Evolutionary conservation across 306 rosid genomes (phyloP).

Genomic region (Malus orientalis): DNA sequence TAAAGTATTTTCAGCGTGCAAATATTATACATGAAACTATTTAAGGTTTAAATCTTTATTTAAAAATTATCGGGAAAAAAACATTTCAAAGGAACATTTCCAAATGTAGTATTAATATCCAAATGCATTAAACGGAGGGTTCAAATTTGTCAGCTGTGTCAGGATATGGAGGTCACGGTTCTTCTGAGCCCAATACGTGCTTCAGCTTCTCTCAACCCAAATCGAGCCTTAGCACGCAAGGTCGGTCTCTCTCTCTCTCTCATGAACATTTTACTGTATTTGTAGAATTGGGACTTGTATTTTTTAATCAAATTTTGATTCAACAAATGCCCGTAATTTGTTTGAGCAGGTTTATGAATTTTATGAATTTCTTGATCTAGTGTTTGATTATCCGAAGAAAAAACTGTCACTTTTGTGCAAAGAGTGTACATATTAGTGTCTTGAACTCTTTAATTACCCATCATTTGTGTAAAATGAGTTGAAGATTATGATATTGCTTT

Average conservation of each 20-base stretch:
- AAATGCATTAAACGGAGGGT: background rate
- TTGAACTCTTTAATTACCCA: background rate
- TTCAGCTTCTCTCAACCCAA: background rate
- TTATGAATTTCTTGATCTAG: background rate
- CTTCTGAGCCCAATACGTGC: background rate
- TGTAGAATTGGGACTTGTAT: background rate
- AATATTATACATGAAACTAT: too few relatives aligned
- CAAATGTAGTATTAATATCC: too few relatives aligned
- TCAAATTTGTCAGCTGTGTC: background rate
- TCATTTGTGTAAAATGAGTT: background rate
- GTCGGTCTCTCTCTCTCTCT: background rate
- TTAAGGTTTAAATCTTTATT: too few relatives aligned
- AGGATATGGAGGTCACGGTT: background rate
- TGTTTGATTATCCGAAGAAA: background rate
- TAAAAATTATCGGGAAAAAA: too few relatives aligned
- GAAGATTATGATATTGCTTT: background rate
- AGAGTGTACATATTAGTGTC: too few relatives aligned
- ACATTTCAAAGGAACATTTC: too few relatives aligned
- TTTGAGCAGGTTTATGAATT: background rate
- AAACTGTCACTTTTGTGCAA: background rate
- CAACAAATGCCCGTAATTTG: background rate
- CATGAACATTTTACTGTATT: background rate
- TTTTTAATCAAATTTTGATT: background rate
- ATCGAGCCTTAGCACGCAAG: constrained; percentile 22
- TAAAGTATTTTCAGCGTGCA: too few relatives aligned